Conservation (phyloP, 208 protist species). For the Crithidia sp. region DNA sequence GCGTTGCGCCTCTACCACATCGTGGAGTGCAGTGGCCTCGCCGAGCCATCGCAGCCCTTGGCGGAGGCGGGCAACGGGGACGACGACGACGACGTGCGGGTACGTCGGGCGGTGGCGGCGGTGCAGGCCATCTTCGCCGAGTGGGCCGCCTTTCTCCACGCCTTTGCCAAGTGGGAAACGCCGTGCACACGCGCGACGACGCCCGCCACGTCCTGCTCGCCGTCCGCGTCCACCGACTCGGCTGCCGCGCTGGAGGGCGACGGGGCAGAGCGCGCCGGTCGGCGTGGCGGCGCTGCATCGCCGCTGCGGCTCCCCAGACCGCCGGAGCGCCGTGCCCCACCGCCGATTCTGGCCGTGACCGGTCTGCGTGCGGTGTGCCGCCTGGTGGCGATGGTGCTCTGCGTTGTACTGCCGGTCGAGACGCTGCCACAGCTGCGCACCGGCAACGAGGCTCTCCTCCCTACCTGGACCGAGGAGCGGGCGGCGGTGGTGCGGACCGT, state of each 20-base stretch:
- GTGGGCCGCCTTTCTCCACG: constrained; percentile 23
- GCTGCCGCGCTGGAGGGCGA: not conserved
- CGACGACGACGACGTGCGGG: constrained; percentile 3
- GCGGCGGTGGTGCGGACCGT: constrained; percentile 18
- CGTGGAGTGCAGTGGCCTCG: constrained; percentile 36
- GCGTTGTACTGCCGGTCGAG: constrained; percentile 23
- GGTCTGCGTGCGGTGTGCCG: constrained; percentile 22
- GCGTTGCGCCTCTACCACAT: constrained; percentile 50
- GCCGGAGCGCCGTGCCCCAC: constrained; percentile 3
- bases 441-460: constrained; percentile 1
- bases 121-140: constrained; percentile 22
- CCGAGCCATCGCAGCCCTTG: not conserved
- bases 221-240: not conserved
- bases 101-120: constrained; percentile 20
- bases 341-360: constrained; percentile 27
- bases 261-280: not conserved
- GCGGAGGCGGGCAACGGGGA: not conserved
- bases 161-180: constrained; percentile 20
- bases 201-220: constrained; percentile 13
- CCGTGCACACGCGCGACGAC: constrained; percentile 18
- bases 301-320: not conserved
- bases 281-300: not conserved
- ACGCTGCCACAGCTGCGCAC: constrained; percentile 16
- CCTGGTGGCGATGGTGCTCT: constrained; percentile 25
- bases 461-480: constrained; percentile 21